Evolutionary conservation across 1,284 basidiomycete genomes (phyloP).

Genomic region (Tilletia caries): DNA sequence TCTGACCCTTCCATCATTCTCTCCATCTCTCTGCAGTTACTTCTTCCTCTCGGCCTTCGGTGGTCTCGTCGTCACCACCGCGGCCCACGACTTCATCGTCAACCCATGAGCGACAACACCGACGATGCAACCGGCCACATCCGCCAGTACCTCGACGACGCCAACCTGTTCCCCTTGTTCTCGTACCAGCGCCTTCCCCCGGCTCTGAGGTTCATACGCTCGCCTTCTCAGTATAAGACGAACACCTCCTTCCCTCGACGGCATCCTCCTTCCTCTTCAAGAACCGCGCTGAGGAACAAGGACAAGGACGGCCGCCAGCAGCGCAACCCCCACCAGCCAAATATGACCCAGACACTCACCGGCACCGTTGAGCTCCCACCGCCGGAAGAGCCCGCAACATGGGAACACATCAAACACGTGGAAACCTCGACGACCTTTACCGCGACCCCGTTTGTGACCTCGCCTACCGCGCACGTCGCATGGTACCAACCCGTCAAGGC

Average conservation of each 20-base stretch:
- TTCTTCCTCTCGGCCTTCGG: slow-evolving; percentile 36
- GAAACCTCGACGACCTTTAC: slow-evolving; percentile 39
- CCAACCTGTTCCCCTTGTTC: too few species aligned
- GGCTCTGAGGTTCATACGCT: too few species aligned
- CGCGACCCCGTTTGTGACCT: slow-evolving; percentile 30
- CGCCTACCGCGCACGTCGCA: slow-evolving; percentile 29
- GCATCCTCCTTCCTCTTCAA: too few species aligned
- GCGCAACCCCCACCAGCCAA: too few species aligned
- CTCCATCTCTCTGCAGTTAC: too few species aligned
- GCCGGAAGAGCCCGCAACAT: slow-evolving; percentile 14
- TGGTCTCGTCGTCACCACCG: slow-evolving; percentile 34
- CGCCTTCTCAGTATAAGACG: too few species aligned
- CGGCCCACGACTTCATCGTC: slow-evolving; percentile 35
- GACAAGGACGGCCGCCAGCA: too few species aligned
- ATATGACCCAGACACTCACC: too few species aligned
- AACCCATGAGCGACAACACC: slow-evolving; percentile 39
- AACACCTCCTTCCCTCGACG: too few species aligned
- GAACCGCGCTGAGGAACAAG: too few species aligned
- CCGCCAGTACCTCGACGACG: slow-evolving; percentile 40
- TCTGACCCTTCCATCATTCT: too few species aligned
- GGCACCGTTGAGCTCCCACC: neutral
- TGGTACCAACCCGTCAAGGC: slow-evolving; percentile 19
- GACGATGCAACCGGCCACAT: slow-evolving; percentile 32
- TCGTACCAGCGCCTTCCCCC: slow-evolving; percentile 22
- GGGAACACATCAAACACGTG: slow-evolving; percentile 25